Evolutionary conservation across 2,329 filamentous ascomycete genomes (phyloP).

Genomic region (Neopestalotiopsis sp.): DNA sequence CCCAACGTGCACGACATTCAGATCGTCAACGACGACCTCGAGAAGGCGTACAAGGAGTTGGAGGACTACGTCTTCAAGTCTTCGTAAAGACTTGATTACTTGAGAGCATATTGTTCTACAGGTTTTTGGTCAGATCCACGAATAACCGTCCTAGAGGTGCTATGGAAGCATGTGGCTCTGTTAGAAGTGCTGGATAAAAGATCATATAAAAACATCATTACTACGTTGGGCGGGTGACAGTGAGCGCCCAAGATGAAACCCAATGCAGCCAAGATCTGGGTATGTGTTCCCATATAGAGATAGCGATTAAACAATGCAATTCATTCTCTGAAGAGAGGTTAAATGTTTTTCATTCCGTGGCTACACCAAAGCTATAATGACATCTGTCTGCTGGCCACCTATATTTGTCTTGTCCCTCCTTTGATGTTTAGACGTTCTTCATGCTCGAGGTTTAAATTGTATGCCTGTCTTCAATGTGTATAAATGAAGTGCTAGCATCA

Average conservation of each 20-base stretch:
- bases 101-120: too few relatives aligned
- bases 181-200: neutral
- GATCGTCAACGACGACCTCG: constrained; percentile 66
- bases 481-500: too few relatives aligned
- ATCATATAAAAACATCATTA: neutral
- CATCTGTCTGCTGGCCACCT: neutral
- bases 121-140: too few relatives aligned
- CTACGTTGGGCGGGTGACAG: neutral
- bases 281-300: neutral
- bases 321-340: neutral
- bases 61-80: constrained; percentile 53
- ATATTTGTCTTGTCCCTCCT: too few relatives aligned
- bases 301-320: neutral
- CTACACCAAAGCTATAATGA: neutral
- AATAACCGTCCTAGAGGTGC: neutral
- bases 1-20: constrained; percentile 70
- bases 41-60: constrained; percentile 56
- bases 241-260: neutral
- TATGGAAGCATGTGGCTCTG: neutral
- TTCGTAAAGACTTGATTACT: neutral
- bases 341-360: neutral
- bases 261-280: neutral
- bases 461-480: too few relatives aligned
- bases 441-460: too few relatives aligned
- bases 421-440: too few relatives aligned